Conservation (phyloP, 2,329 filamentous ascomycete species). For the Microcera coccophila region DNA sequence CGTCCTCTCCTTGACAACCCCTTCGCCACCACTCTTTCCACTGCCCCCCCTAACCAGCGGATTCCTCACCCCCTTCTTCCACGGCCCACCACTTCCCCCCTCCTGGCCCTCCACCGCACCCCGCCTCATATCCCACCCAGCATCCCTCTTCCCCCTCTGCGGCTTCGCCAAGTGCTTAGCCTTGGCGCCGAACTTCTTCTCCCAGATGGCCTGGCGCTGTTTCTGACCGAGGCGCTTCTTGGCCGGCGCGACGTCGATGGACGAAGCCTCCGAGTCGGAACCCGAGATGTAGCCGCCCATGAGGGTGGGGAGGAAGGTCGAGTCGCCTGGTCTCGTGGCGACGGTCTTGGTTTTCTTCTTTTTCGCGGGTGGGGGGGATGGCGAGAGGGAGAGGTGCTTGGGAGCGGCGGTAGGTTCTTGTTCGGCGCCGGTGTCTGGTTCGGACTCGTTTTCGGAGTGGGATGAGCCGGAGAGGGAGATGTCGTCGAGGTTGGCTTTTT, state of each 20-base stretch:
- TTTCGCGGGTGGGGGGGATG: slow-evolving; percentile 33
- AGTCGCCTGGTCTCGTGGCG: slow-evolving; percentile 7
- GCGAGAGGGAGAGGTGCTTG: slow-evolving; percentile 20
- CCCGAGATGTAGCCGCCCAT: slow-evolving; percentile 79
- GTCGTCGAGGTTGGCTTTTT: slow-evolving; percentile 37
- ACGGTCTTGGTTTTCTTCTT: slow-evolving; percentile 28
- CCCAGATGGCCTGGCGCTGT: slow-evolving; percentile 73
- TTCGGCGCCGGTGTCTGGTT: slow-evolving; percentile 27
- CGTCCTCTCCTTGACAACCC: slow-evolving; percentile 10
- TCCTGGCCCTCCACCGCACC: slow-evolving; percentile 49
- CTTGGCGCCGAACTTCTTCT: slow-evolving; percentile 71
- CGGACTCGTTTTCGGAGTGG: slow-evolving; percentile 27
- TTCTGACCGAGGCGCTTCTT: slow-evolving; percentile 77
- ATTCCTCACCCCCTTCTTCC: slow-evolving; percentile 50
- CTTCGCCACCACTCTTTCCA: slow-evolving; percentile 1
- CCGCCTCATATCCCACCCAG: slow-evolving; percentile 56
- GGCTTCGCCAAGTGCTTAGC: slow-evolving; percentile 61
- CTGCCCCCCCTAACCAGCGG: slow-evolving; percentile 24
- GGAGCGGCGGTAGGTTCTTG: slow-evolving; percentile 17
- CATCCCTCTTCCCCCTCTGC: slow-evolving; percentile 35
- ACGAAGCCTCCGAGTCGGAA: slow-evolving; percentile 61
- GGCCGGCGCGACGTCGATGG: slow-evolving; percentile 57
- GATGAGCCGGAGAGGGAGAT: slow-evolving; percentile 38
- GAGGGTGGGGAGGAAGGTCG: slow-evolving; percentile 64
- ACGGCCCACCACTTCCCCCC: slow-evolving; percentile 40